Evolutionary conservation across 2,329 filamentous ascomycete species (phyloP).

Genomic region (Penicillium sp.): DNA sequence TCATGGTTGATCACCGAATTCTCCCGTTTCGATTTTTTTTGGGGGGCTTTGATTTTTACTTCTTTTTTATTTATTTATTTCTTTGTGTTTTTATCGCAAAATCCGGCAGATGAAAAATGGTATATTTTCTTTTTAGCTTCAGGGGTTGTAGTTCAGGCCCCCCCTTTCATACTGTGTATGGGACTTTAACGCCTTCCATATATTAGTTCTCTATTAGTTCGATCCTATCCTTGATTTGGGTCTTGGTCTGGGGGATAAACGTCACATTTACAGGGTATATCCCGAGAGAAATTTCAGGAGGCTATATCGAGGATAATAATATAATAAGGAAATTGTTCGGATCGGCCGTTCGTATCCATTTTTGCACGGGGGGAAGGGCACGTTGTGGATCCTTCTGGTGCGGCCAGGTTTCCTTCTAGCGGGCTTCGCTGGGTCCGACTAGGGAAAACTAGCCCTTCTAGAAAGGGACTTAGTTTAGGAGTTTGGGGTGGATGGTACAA

Average conservation of each 20-base stretch:
- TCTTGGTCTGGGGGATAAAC: neutral
- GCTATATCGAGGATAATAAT: neutral
- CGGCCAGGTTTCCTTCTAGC: conserved; percentile 34
- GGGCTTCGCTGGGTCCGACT: conserved; percentile 29
- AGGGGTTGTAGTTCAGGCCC: conserved; percentile 2
- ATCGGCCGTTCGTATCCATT: conserved; percentile 36
- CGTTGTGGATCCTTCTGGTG: conserved; percentile 40
- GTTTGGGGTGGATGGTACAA: neutral
- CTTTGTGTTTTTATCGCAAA: neutral
- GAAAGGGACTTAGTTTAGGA: conserved; percentile 9
- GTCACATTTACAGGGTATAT: conserved; percentile 6
- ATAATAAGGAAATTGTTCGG: conserved; percentile 22
- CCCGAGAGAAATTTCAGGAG: conserved; percentile 2
- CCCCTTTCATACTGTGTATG: conserved; percentile 16
- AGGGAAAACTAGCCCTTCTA: conserved; percentile 16
- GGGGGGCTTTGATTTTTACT: neutral
- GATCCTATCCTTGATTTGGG: neutral
- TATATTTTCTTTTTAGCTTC: conserved; percentile 4
- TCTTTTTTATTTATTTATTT: neutral
- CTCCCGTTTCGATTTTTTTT: neutral
- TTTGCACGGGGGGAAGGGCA: conserved; percentile 32
- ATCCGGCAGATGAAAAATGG: neutral
- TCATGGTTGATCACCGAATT: conserved; percentile 5
- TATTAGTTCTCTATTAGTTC: neutral
- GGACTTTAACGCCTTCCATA: neutral